These are phyloP conservation scores for Nigrospora sphaerica DNA, from an alignment of 2,329 filamentous ascomycete species.

Conservation along the genomic window DNA sequence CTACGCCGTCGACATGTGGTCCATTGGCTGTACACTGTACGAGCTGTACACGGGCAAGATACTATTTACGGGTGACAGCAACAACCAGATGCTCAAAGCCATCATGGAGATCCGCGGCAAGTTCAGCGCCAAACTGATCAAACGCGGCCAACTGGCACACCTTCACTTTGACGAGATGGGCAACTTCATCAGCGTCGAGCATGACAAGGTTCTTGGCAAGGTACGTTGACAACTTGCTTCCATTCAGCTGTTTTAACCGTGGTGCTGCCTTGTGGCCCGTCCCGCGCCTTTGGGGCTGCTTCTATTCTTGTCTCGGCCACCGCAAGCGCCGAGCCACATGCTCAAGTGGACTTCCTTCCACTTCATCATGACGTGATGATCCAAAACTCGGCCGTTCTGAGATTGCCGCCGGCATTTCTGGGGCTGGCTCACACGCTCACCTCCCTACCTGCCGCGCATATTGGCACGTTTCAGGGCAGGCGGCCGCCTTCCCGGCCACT, in stretches of 20 bases:
- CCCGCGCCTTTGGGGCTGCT: background rate
- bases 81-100: slow-evolving; percentile 95
- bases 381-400: too few relatives aligned
- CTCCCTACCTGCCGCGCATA: background rate
- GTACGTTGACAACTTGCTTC: slow-evolving; percentile 34
- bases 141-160: slow-evolving; percentile 67
- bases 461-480: background rate
- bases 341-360: too few relatives aligned
- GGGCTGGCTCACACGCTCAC: too few relatives aligned
- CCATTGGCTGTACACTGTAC: slow-evolving; percentile 92
- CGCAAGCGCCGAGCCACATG: background rate
- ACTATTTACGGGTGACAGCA: slow-evolving; percentile 87
- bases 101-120: slow-evolving; percentile 97
- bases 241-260: slow-evolving; percentile 5
- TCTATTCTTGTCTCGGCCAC: background rate
- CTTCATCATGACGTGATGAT: too few relatives aligned
- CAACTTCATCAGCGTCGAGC: slow-evolving; percentile 78
- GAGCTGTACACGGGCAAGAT: slow-evolving; percentile 98
- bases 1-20: slow-evolving; percentile 95
- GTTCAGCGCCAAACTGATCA: slow-evolving; percentile 82
- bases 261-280: slow-evolving; percentile 1
- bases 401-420: too few relatives aligned
- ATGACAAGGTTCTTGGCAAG: slow-evolving; percentile 81
- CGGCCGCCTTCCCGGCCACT: background rate
- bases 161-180: slow-evolving; percentile 80